A percentile compares a stretch with the other conserved stretches of the same genome.
phyloP scores from a whole-genome alignment of 2,329 filamentous ascomycete genomes.

The Clarireedia paspali region DNA sequence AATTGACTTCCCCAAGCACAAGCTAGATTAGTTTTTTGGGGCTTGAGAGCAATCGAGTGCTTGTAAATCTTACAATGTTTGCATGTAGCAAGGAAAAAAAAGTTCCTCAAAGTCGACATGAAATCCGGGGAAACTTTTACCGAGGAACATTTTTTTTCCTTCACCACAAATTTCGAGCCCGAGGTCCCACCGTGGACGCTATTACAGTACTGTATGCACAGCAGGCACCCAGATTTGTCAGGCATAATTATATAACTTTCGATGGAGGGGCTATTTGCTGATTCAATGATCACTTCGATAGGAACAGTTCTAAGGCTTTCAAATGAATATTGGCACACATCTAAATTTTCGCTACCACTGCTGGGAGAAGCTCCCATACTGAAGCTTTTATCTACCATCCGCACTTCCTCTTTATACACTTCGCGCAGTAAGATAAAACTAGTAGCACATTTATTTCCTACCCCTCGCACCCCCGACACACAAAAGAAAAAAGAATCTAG shows the following conservation, averaged over 20 bases:
- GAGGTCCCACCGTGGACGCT: too few species aligned
- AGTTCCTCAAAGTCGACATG: background rate
- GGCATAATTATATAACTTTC: background rate
- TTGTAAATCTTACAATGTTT: background rate
- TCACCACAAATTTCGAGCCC: too few species aligned
- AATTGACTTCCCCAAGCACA: too few species aligned
- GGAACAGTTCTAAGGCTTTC: background rate
- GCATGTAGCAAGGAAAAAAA: background rate
- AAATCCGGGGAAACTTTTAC: too few species aligned
- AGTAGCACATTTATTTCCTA: constrained; percentile 28
- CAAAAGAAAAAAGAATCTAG: constrained; percentile 23
- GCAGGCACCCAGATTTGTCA: too few species aligned
- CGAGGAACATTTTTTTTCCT: background rate
- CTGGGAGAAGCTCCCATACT: constrained; percentile 15
- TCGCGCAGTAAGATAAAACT: constrained; percentile 25
- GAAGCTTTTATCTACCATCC: constrained; percentile 18
- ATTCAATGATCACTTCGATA: background rate
- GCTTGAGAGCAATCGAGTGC: too few species aligned
- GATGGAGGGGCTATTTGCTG: background rate
- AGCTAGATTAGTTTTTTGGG: too few species aligned
- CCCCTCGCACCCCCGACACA: constrained; percentile 13
- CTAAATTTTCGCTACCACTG: constrained; percentile 21
- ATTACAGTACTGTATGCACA: too few species aligned
- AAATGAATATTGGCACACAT: constrained; percentile 26
- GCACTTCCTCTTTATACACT: constrained; percentile 25